Evolutionary conservation across 139 green algal species (phyloP).

Genomic region (Nannochloris sp.): DNA sequence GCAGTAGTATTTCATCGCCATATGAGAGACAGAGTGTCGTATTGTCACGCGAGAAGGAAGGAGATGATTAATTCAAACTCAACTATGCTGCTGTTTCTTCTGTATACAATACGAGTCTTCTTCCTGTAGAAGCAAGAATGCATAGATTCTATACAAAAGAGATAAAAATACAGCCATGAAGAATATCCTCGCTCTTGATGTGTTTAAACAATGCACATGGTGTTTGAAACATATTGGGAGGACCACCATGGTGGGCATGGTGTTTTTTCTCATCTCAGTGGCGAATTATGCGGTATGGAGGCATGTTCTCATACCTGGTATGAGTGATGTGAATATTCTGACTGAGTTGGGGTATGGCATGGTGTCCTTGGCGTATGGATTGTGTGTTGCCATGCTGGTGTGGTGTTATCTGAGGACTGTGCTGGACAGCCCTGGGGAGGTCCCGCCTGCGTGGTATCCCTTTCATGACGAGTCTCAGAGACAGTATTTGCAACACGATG

Average conservation of each 20-base stretch:
- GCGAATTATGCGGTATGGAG: background rate
- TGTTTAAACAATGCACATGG: too few species aligned
- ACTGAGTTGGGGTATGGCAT: background rate
- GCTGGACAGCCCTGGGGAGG: conserved; percentile 64
- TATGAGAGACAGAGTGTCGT: too few species aligned
- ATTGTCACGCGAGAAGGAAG: too few species aligned
- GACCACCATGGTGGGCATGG: background rate
- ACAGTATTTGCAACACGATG: conserved; percentile 1
- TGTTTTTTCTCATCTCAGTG: background rate
- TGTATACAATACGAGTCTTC: too few species aligned
- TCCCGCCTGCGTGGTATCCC: conserved; percentile 82
- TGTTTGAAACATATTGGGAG: conserved; percentile 15
- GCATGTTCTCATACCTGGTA: background rate
- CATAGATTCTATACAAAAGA: too few species aligned
- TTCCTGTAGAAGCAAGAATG: too few species aligned
- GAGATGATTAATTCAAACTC: too few species aligned
- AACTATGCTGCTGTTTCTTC: too few species aligned
- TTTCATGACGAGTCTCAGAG: conserved; percentile 56
- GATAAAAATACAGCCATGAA: too few species aligned
- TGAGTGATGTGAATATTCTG: background rate
- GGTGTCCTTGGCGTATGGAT: conserved; percentile 5
- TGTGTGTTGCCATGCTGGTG: conserved; percentile 64
- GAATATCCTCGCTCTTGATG: too few species aligned
- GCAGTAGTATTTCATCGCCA: too few species aligned
- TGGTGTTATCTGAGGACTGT: conserved; percentile 88